Evolutionary conservation across 805 yeast species (phyloP).

Genomic region (Teunomyces cretensis): DNA sequence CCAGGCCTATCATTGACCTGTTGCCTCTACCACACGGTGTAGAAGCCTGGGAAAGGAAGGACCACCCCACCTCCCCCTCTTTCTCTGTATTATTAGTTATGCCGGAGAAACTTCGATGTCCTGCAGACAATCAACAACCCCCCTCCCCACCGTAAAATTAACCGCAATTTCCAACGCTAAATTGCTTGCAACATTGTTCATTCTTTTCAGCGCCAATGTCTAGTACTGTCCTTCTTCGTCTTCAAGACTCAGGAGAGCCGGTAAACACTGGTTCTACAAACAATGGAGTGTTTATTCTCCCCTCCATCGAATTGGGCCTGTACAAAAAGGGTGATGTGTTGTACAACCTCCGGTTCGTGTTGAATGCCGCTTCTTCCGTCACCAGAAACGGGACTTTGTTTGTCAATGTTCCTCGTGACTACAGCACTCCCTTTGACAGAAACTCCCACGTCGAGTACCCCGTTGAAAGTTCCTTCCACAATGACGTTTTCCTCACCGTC

Average conservation of each 20-base stretch:
- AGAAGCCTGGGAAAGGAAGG: no score
- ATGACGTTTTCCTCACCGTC: conserved; percentile 61
- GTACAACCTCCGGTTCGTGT: conserved; percentile 54
- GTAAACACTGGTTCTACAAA: conserved; percentile 30
- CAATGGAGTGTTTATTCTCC: conserved; percentile 53
- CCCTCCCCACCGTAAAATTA: background rate
- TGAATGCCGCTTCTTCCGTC: conserved; percentile 75
- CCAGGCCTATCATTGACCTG: background rate
- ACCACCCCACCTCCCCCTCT: no score
- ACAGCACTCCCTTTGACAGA: conserved; percentile 51
- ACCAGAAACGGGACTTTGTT: conserved; percentile 69
- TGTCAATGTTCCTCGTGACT: conserved; percentile 65
- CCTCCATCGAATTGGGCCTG: conserved; percentile 38
- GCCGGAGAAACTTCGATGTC: background rate
- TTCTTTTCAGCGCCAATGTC: conserved; percentile 5
- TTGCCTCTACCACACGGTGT: background rate
- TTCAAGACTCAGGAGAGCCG: conserved; percentile 51
- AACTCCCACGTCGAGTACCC: conserved; percentile 50
- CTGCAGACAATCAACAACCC: background rate
- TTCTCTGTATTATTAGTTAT: background rate
- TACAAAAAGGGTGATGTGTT: conserved; percentile 40
- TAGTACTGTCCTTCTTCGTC: conserved; percentile 46
- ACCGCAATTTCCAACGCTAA: background rate
- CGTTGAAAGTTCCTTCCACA: conserved; percentile 58
- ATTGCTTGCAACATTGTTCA: conserved; percentile 1